phyloP scores from a whole-genome alignment of 164 flowering plant genomes.

The Pachysandra terminalis region DNA sequence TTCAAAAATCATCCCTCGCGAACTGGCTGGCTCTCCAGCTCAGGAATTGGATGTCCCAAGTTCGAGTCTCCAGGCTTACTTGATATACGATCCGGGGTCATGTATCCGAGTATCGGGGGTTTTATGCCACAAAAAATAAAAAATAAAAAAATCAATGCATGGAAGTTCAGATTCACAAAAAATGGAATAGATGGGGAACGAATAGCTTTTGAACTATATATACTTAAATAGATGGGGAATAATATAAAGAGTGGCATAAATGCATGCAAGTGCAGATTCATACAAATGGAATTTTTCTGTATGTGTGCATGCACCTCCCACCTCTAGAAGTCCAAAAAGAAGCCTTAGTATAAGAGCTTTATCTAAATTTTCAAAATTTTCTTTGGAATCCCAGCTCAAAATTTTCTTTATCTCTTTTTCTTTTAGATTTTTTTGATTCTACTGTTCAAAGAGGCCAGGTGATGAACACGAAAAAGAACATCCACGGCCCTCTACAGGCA shows the following conservation, averaged over 20 bases:
- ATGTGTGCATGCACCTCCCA: conserved; percentile 16
- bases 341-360: conserved; percentile 13
- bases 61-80: too few relatives aligned
- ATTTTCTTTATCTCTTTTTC: conserved; percentile 22
- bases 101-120: too few relatives aligned
- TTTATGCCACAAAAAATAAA: too few relatives aligned
- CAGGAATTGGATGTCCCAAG: too few relatives aligned
- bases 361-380: conserved; percentile 21
- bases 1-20: not conserved
- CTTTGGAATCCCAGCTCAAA: conserved; percentile 34
- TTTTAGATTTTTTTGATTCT: conserved; percentile 35
- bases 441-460: conserved; percentile 39
- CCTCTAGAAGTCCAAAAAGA: conserved; percentile 13
- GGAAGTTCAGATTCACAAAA: not conserved
- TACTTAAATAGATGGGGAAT: not conserved
- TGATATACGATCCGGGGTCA: not conserved
- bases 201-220: not conserved
- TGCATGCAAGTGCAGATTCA: not conserved
- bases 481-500: conserved; percentile 39
- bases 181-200: not conserved
- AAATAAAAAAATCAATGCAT: too few relatives aligned
- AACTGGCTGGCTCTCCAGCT: too few relatives aligned
- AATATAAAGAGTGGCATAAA: conserved; percentile 9
- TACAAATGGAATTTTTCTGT: not conserved
- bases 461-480: conserved; percentile 50